Percentiles rank a stretch among this genome's conserved stretches.
These are phyloP conservation scores for Oryza punctata DNA, from an alignment of 176 grass and related monocot genomes.

Conservation along the genomic window DNA sequence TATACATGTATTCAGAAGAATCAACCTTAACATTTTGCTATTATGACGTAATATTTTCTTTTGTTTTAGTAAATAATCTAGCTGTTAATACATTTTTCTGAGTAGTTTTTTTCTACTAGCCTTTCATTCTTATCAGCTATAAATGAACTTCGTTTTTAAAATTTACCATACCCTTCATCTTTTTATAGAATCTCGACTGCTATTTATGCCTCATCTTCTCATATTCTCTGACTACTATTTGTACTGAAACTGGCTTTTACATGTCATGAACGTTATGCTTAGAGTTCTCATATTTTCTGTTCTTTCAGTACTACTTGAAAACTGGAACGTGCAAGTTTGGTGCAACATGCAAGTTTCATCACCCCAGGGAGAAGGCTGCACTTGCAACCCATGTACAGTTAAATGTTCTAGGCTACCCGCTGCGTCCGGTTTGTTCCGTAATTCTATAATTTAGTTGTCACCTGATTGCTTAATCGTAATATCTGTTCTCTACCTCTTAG, in stretches of 20 bases:
- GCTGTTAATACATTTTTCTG: not conserved
- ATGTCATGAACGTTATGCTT: not conserved
- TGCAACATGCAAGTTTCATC: conserved; percentile 81
- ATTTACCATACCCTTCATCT: not conserved
- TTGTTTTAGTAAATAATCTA: not conserved
- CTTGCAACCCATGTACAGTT: conserved; percentile 58
- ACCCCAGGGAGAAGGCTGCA: conserved; percentile 75
- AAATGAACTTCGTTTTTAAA: not conserved
- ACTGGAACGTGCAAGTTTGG: conserved; percentile 88
- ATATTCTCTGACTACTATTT: conserved; percentile 24
- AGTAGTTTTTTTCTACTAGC: not conserved
- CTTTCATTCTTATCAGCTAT: not conserved
- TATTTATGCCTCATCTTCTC: not conserved
- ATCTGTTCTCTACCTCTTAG: not conserved
- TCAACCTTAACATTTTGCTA: no score
- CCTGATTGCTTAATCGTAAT: not conserved
- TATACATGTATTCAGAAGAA: no score
- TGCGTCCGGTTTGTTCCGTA: conserved; percentile 60
- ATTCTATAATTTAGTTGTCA: conserved; percentile 5
- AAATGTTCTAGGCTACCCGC: conserved; percentile 72
- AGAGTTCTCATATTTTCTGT: not conserved
- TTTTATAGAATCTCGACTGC: conserved; percentile 31
- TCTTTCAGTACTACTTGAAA: conserved; percentile 76
- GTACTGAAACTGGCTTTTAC: conserved; percentile 5
- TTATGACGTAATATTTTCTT: no score